phyloP scores from a whole-genome alignment of 495 filamentous ascomycete genomes.

The Penicillium silybi region DNA sequence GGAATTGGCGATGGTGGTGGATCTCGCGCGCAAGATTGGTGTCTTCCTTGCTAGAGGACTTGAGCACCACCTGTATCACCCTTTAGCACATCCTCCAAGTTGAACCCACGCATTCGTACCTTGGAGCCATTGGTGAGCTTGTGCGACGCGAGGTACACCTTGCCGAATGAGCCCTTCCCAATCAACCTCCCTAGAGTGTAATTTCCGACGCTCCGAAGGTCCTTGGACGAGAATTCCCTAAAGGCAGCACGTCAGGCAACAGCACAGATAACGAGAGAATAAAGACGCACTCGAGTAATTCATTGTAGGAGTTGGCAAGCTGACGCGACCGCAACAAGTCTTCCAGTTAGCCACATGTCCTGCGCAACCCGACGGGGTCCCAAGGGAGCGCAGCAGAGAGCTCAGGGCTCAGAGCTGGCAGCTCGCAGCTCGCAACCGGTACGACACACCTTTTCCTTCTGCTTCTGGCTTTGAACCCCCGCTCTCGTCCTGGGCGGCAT shows the following conservation, averaged over 20 bases:
- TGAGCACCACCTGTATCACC: conserved; percentile 78
- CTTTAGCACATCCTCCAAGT: background rate
- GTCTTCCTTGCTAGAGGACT: conserved; percentile 94
- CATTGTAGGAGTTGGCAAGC: conserved; percentile 96
- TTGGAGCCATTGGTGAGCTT: conserved; percentile 99
- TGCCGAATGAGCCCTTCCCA: conserved; percentile 96
- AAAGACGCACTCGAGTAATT: conserved; percentile 79
- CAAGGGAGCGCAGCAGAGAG: background rate
- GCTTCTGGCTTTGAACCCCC: conserved; percentile 87
- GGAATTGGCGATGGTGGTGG: conserved; percentile 95
- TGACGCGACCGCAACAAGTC: conserved; percentile 33
- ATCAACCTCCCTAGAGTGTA: conserved; percentile 89
- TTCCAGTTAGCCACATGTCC: conserved; percentile 18
- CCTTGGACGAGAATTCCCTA: conserved; percentile 92
- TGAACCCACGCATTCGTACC: conserved; percentile 46
- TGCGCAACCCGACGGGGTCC: conserved; percentile 1
- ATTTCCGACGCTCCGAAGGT: conserved; percentile 88
- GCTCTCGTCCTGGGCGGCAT: conserved; percentile 71
- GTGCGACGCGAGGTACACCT: conserved; percentile 94
- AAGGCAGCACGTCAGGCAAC: conserved; percentile 13
- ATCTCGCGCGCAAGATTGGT: conserved; percentile 95
- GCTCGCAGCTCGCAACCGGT: background rate
- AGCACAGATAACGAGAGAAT: background rate
- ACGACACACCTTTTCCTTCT: conserved; percentile 79
- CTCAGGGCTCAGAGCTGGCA: background rate